Base-by-base conservation (phyloP, 495 filamentous ascomycete species). In the Annulohypoxylon nitens region DNA sequence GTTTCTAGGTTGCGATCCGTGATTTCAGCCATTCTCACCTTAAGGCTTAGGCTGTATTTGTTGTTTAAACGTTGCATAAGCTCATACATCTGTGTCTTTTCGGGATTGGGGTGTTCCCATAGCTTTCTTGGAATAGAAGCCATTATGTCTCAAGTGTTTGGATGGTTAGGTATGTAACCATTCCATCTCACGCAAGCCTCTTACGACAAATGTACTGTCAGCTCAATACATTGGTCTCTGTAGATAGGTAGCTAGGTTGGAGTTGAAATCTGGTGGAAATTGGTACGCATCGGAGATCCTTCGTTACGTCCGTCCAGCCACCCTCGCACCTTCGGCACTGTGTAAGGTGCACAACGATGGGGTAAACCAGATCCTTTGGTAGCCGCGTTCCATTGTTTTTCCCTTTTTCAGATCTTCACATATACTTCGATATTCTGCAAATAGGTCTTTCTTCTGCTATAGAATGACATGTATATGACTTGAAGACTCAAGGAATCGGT, bases 31-130 rank as follows among this genome's bases (percentile, higher is more conserved):
- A 1, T 54, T 39, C 72, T 64, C 69, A 86, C 87, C 76, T 86
- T 78, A 47, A 90, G 74, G 4, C 80, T 66, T 39, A 84, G 47
- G 33, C 72, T 72, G 30, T 84, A 61, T 58, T 83, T 83, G 20
- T 72, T 61, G 70, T 89, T 89, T 50, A 88, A 57, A 30, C 76
- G 54, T 64, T 85, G 80, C 80, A 87, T 83, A 53, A 90, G 85
- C 41, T 73, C 73, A 71, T 84, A 85, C 82, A 90, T 85, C 41
- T 76, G 71, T 1, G 88, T 88, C 67, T 76, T 81, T 67, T 87
- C 61, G 11, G 86, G 88, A 70, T 85, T 73, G 11, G 85, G 85
- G 68, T 89, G 88, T 73, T 88, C 82, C 88, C 87, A 88, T n/a
- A 89, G 80, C 78, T 87, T 86, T 63, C 84, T 80, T 16, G 86